These are phyloP conservation scores for Ustilago hordei DNA, from an alignment of 1,284 basidiomycete species.

Conservation along the genomic window DNA sequence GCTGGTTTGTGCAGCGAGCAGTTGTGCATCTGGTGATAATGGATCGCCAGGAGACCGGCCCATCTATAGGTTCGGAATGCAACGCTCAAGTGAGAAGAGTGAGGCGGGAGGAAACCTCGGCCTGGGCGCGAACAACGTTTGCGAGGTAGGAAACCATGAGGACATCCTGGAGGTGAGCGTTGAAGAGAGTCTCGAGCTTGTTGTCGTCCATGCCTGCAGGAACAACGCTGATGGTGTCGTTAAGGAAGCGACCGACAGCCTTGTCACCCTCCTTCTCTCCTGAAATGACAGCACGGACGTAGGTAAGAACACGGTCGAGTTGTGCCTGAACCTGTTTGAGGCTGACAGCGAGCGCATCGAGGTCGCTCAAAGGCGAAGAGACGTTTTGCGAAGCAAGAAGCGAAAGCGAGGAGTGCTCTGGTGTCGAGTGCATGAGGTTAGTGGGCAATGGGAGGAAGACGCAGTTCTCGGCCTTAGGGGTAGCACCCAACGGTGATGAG, in stretches of 20 bases:
- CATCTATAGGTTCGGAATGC: background rate
- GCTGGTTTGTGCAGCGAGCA: background rate
- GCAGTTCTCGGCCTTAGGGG: slow-evolving; percentile 66
- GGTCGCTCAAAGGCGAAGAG: slow-evolving; percentile 62
- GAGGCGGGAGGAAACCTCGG: slow-evolving; percentile 89
- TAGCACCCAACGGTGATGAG: slow-evolving; percentile 74
- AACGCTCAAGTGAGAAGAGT: slow-evolving; percentile 76
- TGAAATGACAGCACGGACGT: slow-evolving; percentile 84
- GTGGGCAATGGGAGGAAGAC: slow-evolving; percentile 65
- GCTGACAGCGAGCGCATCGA: slow-evolving; percentile 76
- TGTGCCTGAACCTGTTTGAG: slow-evolving; percentile 80
- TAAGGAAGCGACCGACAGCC: slow-evolving; percentile 88
- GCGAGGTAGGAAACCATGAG: slow-evolving; percentile 95
- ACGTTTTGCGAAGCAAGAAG: slow-evolving; percentile 80
- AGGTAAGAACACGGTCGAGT: slow-evolving; percentile 85
- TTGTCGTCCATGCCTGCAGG: slow-evolving; percentile 60
- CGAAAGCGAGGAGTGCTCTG: slow-evolving; percentile 64
- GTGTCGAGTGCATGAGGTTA: slow-evolving; percentile 69
- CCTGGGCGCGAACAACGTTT: slow-evolving; percentile 92
- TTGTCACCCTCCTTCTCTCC: slow-evolving; percentile 86
- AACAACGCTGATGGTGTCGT: slow-evolving; percentile 77
- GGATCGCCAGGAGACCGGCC: background rate
- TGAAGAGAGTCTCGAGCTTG: slow-evolving; percentile 66
- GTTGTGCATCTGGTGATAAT: background rate
- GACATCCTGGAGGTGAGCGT: slow-evolving; percentile 77